A percentile compares a stretch with the other conserved stretches of the same genome.
phyloP scores from a whole-genome alignment of 2,329 filamentous ascomycete genomes.

The Neonectria magnoliae region DNA sequence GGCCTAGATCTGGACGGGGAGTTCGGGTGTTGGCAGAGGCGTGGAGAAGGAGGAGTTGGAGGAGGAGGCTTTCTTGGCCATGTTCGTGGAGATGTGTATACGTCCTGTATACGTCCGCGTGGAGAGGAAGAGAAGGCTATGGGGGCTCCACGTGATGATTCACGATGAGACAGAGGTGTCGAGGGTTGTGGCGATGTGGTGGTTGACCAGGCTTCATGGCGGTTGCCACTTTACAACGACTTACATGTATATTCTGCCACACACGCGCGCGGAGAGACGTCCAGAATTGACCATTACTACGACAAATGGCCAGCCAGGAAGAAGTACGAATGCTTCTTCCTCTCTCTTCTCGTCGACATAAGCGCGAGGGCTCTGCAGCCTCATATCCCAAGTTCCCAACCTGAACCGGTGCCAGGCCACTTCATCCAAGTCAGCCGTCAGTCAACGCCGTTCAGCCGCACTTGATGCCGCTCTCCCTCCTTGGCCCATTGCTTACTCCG shows the following conservation, averaged over 20 bases:
- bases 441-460: neutral
- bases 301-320: neutral
- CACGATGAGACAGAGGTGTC: neutral
- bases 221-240: neutral
- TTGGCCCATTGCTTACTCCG: too few species aligned
- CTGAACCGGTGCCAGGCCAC: neutral
- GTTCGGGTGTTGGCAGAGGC: too few species aligned
- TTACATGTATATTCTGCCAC: neutral
- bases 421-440: neutral
- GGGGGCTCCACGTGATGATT: neutral
- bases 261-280: neutral
- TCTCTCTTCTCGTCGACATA: neutral
- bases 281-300: too few species aligned
- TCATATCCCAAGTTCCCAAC: neutral
- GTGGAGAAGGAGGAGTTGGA: too few species aligned
- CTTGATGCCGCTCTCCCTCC: neutral
- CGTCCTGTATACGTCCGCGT: neutral
- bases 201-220: neutral
- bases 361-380: neutral
- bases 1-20: too few species aligned
- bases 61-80: too few species aligned
- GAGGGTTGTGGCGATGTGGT: too few species aligned
- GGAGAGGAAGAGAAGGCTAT: neutral
- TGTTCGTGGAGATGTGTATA: too few species aligned
- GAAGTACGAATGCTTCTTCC: neutral